Evolutionary conservation across 2,329 filamentous ascomycete genomes (phyloP), one percentile per base, ranked within the genome.

Genomic region (Xylariales sp.): DNA sequence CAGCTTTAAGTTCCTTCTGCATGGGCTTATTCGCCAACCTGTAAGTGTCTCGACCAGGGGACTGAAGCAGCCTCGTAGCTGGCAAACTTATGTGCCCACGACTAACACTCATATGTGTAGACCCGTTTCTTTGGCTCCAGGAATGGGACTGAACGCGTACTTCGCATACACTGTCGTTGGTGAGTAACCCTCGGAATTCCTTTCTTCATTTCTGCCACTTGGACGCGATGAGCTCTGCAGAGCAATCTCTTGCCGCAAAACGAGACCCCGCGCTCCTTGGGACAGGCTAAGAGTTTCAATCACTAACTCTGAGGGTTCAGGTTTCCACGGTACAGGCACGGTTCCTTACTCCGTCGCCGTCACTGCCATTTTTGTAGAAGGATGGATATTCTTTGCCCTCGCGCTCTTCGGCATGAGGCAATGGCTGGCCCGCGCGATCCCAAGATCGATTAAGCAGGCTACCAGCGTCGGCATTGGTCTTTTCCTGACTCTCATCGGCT

Each of bases 281-380:
- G n/a, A n/a, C n/a, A n/a, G n/a, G n/a, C n/a, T n/a, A n/a, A n/a
- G n/a, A n/a, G n/a, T n/a, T n/a, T n/a, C n/a, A n/a, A n/a, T n/a
- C n/a, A n/a, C n/a, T n/a, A n/a, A n/a, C n/a, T n/a, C n/a, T n/a
- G n/a, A n/a, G n/a, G n/a, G n/a, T n/a, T n/a, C n/a, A n/a, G n/a
- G n/a, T 3, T 79, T 71, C 55, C 82, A 90, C 58, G 88, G 88
- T 31, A 75, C 71, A 16, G 87, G 87, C 2, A 70, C 74, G 25
- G 81, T 94, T 7, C 80, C 86, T 1, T 95, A 87, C 58, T 62
- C 76, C 40, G 74, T 90, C 31, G 88, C 88, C 24, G 67, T 94
- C 27, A 93, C 88, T 4, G 88, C 88, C 40, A 88, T 93, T 50
- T 94, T 95, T 58, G 83, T 93, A 11, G 88, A 95, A 62, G 88